phyloP scores from a whole-genome alignment of 129 eudicot species.

The Tanacetum coccineum region DNA sequence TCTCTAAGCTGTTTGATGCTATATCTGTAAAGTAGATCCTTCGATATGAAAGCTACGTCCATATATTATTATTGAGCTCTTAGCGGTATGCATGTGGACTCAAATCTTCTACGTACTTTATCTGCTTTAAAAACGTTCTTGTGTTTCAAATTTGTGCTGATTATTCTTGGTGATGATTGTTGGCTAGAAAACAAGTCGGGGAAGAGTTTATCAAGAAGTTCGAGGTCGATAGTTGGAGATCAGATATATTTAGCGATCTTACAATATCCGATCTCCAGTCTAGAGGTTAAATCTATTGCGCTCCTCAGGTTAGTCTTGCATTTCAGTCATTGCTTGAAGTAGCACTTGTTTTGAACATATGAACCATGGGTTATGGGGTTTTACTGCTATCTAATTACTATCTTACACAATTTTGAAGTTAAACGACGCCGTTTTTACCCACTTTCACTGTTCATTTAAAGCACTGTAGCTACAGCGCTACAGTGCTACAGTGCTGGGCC shows the following conservation, averaged over 20 bases:
- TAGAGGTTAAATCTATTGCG: constrained; percentile 38
- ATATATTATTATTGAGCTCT: constrained; percentile 36
- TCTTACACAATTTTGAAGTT: no score
- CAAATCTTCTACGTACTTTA: not conserved
- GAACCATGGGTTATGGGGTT: no score
- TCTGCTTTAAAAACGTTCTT: not conserved
- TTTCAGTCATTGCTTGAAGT: not conserved
- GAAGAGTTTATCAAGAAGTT: constrained; percentile 54
- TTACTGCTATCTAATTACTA: no score
- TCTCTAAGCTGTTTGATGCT: constrained; percentile 49
- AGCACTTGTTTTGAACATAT: no score
- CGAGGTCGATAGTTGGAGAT: constrained; percentile 64
- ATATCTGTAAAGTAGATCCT: constrained; percentile 41
- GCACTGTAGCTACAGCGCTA: no score
- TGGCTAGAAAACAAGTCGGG: constrained; percentile 49
- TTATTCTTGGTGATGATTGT: constrained; percentile 16
- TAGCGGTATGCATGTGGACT: constrained; percentile 32
- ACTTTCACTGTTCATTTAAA: no score
- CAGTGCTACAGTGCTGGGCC: no score
- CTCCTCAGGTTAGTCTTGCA: not conserved
- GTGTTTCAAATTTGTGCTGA: not conserved
- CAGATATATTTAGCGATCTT: constrained; percentile 47
- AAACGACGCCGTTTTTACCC: no score
- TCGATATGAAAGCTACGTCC: constrained; percentile 43
- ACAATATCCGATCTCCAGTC: constrained; percentile 45